Base-by-base conservation (phyloP, 2,329 filamentous ascomycete genomes). In the Clarireedia monteithiana region DNA sequence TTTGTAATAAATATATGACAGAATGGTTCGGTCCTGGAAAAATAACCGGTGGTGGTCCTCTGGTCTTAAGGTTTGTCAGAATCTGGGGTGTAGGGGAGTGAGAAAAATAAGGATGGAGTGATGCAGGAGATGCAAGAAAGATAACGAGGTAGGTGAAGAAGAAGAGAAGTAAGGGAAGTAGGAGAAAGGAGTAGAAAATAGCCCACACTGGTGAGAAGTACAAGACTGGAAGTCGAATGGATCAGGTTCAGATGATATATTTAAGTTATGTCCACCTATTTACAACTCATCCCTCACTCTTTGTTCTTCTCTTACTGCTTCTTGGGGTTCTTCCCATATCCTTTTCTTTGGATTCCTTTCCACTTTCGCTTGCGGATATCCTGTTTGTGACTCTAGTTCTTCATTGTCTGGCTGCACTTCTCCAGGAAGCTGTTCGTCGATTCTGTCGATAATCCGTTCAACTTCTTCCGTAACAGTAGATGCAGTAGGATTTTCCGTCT, bases 281-380 rank as follows among this genome's bases (percentile, higher is more conserved):
- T 65, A 68, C 23, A 71, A 53, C 57, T 71, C 69, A 58, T 70
- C 53, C 60, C 62, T 58, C 66, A 54, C 46, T 61, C 61, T 36
- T 55, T 65, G 57, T 45, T 61, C 62, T 34, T 66, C 56, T 24
- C 64, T 62, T 23, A 64, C 62, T 60, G 66, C 67, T 59, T 74
- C 72, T 45, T 64, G 68, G 30, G 73, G 69, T 56, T 80, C 80
- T 61, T 84, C 80, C 74, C 80, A 82, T 71, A 78, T 78, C 70
- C 80, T 77, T 72, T 84, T 84, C 73, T 78, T 83, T 6, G 80
- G 79, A 67, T 84, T 84, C 68, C 51, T 51, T 23, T 61, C 57
- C 26, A 48, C 42, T 15, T 60, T 50, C 66, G 69, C 79, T 79
- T 61, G 83, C 80, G 73, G 80, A 82, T 70, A 78, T 77, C 70